Conservation (phyloP, 2,329 filamentous ascomycete species). For the Alternaria postmessia region DNA sequence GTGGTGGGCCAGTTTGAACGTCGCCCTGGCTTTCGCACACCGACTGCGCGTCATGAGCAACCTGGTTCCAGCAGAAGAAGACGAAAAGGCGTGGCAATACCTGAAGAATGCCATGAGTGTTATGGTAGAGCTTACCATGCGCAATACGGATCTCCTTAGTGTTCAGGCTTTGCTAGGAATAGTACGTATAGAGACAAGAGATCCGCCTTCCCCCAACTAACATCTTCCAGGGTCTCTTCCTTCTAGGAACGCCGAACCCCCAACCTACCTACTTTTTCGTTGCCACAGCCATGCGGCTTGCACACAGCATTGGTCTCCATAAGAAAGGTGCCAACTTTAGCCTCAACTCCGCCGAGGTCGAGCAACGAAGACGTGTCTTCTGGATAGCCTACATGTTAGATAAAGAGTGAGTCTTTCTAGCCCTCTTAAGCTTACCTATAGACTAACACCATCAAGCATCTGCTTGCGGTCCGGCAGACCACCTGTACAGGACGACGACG, state of each 20-base stretch:
- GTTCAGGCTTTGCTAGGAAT: conserved; percentile 94
- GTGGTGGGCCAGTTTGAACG: conserved; percentile 98
- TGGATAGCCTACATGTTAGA: conserved; percentile 80
- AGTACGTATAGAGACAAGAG: conserved; percentile 54
- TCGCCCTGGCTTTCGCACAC: conserved; percentile 91
- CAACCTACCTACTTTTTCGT: conserved; percentile 93
- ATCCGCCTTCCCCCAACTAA: conserved; percentile 22
- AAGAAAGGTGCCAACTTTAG: conserved; percentile 93
- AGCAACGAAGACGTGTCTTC: conserved; percentile 83
- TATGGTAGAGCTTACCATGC: conserved; percentile 90
- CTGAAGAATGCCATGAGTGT: conserved; percentile 97
- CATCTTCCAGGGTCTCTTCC: conserved; percentile 72
- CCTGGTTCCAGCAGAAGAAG: conserved; percentile 86
- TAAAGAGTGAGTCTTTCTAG: conserved; percentile 64
- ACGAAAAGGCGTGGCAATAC: conserved; percentile 93
- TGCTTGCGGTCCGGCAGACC: conserved; percentile 76
- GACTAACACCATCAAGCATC: conserved; percentile 56
- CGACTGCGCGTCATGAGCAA: conserved; percentile 95
- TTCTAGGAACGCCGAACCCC: conserved; percentile 95
- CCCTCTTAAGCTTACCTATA: not conserved
- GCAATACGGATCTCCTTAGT: conserved; percentile 92
- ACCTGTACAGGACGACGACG: conserved; percentile 76
- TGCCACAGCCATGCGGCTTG: conserved; percentile 85
- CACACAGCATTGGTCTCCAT: conserved; percentile 94
- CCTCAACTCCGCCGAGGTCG: conserved; percentile 89